These are phyloP conservation scores for Coemansia sp. DNA, from an alignment of 192 early-diverging fungal species.

Conservation along the genomic window DNA sequence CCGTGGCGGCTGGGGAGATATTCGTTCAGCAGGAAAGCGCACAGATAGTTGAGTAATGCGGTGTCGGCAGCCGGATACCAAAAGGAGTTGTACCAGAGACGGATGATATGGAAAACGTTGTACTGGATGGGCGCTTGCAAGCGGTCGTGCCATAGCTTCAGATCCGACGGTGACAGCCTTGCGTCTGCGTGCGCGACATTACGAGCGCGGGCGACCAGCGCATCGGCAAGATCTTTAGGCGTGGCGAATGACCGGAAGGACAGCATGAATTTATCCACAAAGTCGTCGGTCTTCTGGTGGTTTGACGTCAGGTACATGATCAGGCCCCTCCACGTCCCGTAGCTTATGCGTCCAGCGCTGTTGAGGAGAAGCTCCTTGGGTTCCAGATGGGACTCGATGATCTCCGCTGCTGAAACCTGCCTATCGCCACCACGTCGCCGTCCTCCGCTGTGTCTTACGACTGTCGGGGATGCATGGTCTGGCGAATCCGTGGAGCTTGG, in stretches of 20 bases:
- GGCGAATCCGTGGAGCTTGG: neutral
- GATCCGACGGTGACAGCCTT: constrained; percentile 39
- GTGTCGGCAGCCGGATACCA: constrained; percentile 60
- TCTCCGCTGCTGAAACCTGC: neutral
- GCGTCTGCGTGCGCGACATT: constrained; percentile 13
- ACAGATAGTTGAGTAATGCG: constrained; percentile 22
- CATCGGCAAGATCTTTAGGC: constrained; percentile 61
- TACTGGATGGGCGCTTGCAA: constrained; percentile 64
- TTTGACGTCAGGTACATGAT: constrained; percentile 56
- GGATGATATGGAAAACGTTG: constrained; percentile 76
- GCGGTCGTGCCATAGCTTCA: constrained; percentile 60
- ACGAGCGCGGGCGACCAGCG: constrained; percentile 67
- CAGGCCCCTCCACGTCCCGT: constrained; percentile 48
- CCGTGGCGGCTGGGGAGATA: constrained; percentile 26
- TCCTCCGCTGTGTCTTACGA: neutral
- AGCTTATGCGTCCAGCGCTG: constrained; percentile 49
- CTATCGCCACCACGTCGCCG: neutral
- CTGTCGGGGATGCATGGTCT: neutral
- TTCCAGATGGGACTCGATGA: neutral
- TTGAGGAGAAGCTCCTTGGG: constrained; percentile 35
- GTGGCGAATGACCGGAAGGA: constrained; percentile 83
- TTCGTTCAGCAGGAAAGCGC: constrained; percentile 36
- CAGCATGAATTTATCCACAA: constrained; percentile 72
- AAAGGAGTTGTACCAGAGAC: constrained; percentile 78
- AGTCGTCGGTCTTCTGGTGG: constrained; percentile 45